Conservation (phyloP, 352 stramenopile species). For the Vaucheria bursata region DNA sequence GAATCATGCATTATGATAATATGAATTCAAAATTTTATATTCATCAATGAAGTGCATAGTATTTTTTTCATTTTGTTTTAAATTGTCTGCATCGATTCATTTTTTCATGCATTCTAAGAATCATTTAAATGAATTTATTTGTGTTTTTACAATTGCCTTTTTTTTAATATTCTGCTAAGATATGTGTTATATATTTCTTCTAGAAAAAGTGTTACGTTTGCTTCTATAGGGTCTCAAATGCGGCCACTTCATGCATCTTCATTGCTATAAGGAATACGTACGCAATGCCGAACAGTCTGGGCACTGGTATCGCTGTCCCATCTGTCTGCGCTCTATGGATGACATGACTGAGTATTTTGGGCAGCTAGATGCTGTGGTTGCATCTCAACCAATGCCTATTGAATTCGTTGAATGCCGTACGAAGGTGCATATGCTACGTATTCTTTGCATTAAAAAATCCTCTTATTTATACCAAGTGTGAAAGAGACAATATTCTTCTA, state of each 20-base stretch:
- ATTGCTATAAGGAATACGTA: conserved; percentile 73
- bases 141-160: no score
- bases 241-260: conserved; percentile 80
- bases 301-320: conserved; percentile 56
- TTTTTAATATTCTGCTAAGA: no score
- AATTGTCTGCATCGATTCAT: no score
- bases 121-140: no score
- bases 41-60: no score
- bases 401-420: conserved; percentile 1
- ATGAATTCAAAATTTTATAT: no score
- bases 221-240: conserved; percentile 62
- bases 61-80: no score
- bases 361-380: conserved; percentile 43
- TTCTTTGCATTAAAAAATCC: not conserved
- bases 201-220: not conserved
- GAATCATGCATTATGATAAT: no score
- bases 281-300: not conserved
- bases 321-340: conserved; percentile 78
- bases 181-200: no score
- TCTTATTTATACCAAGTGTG: no score
- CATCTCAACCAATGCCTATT: conserved; percentile 41
- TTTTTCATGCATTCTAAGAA: no score
- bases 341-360: conserved; percentile 65
- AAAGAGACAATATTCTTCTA: no score
- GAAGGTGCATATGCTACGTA: not conserved